Conservation (phyloP, 768 basidiomycete species). For the Dioszegia aurantiaca region DNA sequence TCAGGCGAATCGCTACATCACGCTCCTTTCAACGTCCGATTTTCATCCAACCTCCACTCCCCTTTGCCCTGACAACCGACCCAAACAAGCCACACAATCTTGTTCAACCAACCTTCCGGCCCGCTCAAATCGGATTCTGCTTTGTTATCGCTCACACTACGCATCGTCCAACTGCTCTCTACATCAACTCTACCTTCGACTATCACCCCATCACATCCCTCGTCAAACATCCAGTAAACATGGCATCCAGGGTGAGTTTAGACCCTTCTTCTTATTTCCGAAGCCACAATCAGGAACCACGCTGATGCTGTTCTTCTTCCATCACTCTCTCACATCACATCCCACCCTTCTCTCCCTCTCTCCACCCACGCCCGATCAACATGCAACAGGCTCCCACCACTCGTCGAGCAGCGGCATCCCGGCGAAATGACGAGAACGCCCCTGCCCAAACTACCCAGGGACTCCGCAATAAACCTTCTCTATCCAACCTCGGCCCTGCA, state of each 20-base stretch:
- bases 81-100: conserved; percentile 1
- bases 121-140: neutral
- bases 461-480: conserved; percentile 40
- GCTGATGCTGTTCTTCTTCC: conserved; percentile 3
- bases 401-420: conserved; percentile 33
- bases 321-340: neutral
- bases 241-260: conserved; percentile 30
- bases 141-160: too few relatives aligned
- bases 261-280: neutral
- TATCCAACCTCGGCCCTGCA: conserved; percentile 36
- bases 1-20: neutral
- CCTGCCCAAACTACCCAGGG: conserved; percentile 19
- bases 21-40: neutral
- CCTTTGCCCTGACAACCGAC: neutral
- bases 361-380: neutral
- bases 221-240: conserved; percentile 2
- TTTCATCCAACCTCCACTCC: neutral
- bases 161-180: too few relatives aligned
- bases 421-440: conserved; percentile 50
- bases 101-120: conserved; percentile 1
- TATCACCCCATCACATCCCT: neutral
- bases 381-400: conserved; percentile 13
- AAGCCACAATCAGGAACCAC: neutral
- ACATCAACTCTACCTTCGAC: neutral
- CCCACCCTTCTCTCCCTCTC: neutral